Evolutionary conservation across 192 early-diverging fungal species (phyloP), one percentile per base, ranked within the genome.

Genomic region (Glomus cerebriforme): DNA sequence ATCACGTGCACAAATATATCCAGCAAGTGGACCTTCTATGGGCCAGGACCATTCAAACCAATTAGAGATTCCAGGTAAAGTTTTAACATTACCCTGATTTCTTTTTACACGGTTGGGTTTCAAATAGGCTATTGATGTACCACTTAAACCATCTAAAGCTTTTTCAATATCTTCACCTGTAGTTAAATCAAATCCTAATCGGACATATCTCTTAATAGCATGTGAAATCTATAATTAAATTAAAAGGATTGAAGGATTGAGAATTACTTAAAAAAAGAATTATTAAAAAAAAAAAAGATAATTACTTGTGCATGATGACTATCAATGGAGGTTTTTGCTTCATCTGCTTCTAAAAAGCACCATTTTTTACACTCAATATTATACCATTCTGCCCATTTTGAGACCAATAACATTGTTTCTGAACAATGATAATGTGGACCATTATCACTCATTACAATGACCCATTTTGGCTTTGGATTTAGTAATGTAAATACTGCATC

Each of bases 301-400:
- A 49, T 49, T 62, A 62, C 59, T 27, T 62, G 5, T 27, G 24
- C 60, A 62, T 62, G 60, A 10, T 27, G 1, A 69, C 22, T 43
- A 69, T 69, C 37, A 39, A 69, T 69, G 24, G 24, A 35, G 0
- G 66, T 68, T 24, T 68, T 68, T 13, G 37, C 66, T 68, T 68
- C 37, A 0, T 31, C 49, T 1, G 27, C 31, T 19, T 73, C 19
- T 32, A 73, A 58, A 59, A 59, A 73, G 1, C 13, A 58, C 29
- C 19, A 73, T 7, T 73, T 73, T 19, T 58, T 49, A 32, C 13
- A 29, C 19, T 73, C 49, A 58, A 73, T 59, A 73, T 73, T 58
- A 73, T 73, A 58, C 26, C 17, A 58, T 58, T 26, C 22, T 17
- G 3, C 5, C 5, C 15, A 68, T 22, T 68, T 31, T 22, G 12